Evolutionary conservation across 805 yeast genomes (phyloP), one percentile per base, ranked within the genome.

Genomic region (Yarrowia alimentaria): DNA sequence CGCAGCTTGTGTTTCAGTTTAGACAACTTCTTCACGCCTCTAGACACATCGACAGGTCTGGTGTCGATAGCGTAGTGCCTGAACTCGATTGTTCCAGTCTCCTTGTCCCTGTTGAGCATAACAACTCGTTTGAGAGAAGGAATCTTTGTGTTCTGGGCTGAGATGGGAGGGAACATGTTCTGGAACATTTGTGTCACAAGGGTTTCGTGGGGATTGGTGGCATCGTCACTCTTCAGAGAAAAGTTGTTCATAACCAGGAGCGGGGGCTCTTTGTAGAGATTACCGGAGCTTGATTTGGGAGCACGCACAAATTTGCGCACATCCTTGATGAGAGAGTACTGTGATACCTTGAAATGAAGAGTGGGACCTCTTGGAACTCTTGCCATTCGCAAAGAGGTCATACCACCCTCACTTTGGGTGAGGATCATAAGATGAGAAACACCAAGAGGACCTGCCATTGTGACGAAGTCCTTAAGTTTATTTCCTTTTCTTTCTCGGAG

Each of bases 361-460:
- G 96, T 89, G 21, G 99, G 99, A 6, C 99, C 99, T 54, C 89
- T 76, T 25, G 98, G 96, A 73, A 90, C 79, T 61, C 86, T 79
- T 1, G 91, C 89, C 35, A 93, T 68, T 61, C 97, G 78, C 56
- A 93, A 71, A 45, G 91, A 83, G 4, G 93, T 82, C 52, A 80
- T 81, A 6, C 96, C 97, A n/a, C 55, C 52, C 58, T 80, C 83
- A 29, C 85, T 77, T 64, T 89, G 96, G 55, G 88, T 83, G 71
- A 93, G 90, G 16, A 91, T 72, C 68, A 93, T 79, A 62, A 93
- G 68, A 68, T 91, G 96, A 6, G 91, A 76, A 17, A 93, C 96
- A 20, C 95, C 95, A 34, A 93, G 72, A 11, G 98, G 98, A 5
- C 98, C 98, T 29, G 96, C 86, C 96, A 93, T 90, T n/a, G 88